Base-by-base conservation (phyloP, 2,329 filamentous ascomycete species). In the Mollisia scopiformis region DNA sequence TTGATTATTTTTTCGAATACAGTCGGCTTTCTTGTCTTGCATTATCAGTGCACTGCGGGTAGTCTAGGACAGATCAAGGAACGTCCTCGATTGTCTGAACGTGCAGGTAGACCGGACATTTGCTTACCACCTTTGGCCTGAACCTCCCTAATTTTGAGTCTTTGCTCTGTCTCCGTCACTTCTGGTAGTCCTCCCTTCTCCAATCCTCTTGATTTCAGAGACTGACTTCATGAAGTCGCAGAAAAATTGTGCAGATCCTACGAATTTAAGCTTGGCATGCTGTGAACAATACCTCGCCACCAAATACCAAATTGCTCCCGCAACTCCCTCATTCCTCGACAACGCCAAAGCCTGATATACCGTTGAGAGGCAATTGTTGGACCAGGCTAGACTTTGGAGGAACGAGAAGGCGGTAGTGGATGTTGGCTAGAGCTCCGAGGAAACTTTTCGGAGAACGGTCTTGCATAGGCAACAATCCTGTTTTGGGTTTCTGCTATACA, bases 391-490 rank as follows among this genome's bases (percentile, higher is more conserved):
- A 50, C 33, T 43, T 54, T 21, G 31, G 49, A 54, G 31, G 59
- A 37, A 55, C 27, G 31, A 61, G 60, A 64, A 59, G 63, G 65
- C 59, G 62, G 62, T 62, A 61, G 57, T 62, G 59, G 63, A 35
- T 19, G 46, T 37, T 37, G 49, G 46, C 47, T 23, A 54, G 33
- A 37, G n/a, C n/a, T 54, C 55, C 21, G 60, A 62, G 55, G 30
- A 56, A 58, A 30, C 23, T 52, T 50, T 50, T 30, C 55, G 49
- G 49, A 43, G 49, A 41, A 57, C 25, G 23, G 57, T 33, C 43
- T 39, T 57, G 52, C 61, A 60, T 54, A 64, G 65, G 59, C 56
- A 66, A 62, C 62, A 67, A 35, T 62, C 58, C 64, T 67, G 64
- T 63, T 62, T 64, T 16, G 49, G 63, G 57, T 59, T 53, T 62